A percentile compares a stretch with the other conserved stretches of the same genome.
These are phyloP conservation scores for Fusarium tanahbumbuense DNA, from an alignment of 2,329 filamentous ascomycete genomes.

Conservation along the genomic window DNA sequence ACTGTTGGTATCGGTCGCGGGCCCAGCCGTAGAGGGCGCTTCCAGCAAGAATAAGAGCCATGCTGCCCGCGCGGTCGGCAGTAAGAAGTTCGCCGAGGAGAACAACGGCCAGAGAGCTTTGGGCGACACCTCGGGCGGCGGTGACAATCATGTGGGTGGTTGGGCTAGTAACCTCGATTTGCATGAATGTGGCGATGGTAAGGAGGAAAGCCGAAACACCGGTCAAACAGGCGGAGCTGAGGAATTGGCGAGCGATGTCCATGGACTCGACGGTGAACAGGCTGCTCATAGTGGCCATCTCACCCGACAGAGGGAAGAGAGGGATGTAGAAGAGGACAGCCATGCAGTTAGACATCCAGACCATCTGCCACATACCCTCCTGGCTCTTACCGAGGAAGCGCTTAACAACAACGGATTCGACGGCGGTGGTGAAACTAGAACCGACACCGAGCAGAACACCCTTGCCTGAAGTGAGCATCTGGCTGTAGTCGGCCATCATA, in stretches of 20 bases:
- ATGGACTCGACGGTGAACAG: constrained; percentile 34
- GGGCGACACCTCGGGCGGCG: constrained; percentile 43
- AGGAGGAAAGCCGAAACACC: constrained; percentile 45
- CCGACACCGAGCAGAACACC: constrained; percentile 43
- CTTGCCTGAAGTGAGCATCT: constrained; percentile 46
- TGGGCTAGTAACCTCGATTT: constrained; percentile 45
- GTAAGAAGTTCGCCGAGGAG: constrained; percentile 43
- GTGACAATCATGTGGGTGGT: constrained; percentile 47
- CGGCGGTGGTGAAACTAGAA: constrained; percentile 45
- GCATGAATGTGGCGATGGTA: constrained; percentile 46
- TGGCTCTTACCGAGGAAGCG: constrained; percentile 43
- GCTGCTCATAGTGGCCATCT: constrained; percentile 35
- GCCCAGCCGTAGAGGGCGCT: constrained; percentile 45
- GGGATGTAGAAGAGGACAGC: constrained; percentile 43
- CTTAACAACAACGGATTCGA: constrained; percentile 46
- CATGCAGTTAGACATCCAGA: constrained; percentile 47
- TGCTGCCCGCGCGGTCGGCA: constrained; percentile 44
- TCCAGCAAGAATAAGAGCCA: constrained; percentile 43
- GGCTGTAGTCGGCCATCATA: constrained; percentile 45
- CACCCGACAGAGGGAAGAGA: constrained; percentile 43
- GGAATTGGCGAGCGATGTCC: constrained; percentile 39
- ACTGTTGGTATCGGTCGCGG: constrained; percentile 42
- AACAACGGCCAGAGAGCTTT: constrained; percentile 44
- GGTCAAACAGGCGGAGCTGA: constrained; percentile 39
- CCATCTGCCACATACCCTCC: constrained; percentile 48